Percentiles rank a stretch among this genome's conserved stretches.
These are phyloP conservation scores for Suillus subalutaceus DNA, from an alignment of 768 basidiomycete species.

Conservation along the genomic window DNA sequence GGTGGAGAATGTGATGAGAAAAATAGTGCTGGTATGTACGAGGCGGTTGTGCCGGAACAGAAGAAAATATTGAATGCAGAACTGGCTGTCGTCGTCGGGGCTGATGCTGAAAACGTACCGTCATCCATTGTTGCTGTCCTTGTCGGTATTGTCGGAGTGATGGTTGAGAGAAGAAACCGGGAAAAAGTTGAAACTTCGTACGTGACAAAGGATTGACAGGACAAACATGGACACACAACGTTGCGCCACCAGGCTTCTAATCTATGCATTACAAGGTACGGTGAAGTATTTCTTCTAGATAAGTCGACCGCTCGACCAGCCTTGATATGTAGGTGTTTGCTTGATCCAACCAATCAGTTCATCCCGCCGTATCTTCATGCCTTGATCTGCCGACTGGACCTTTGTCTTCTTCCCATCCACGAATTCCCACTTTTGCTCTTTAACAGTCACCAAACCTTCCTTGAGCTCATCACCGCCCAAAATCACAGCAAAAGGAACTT, in stretches of 20 bases:
- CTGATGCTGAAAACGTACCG: slow-evolving; percentile 85
- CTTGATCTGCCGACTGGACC: slow-evolving; percentile 63
- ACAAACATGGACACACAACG: slow-evolving; percentile 13
- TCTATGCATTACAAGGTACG: slow-evolving; percentile 10
- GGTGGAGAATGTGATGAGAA: slow-evolving; percentile 18
- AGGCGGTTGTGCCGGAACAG: slow-evolving; percentile 35
- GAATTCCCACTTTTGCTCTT: slow-evolving; percentile 86
- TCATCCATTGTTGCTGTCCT: slow-evolving; percentile 53
- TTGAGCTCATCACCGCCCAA: slow-evolving; percentile 87
- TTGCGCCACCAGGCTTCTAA: slow-evolving; percentile 9
- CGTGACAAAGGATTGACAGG: slow-evolving; percentile 4
- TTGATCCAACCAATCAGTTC: slow-evolving; percentile 70
- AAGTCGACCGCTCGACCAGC: slow-evolving; percentile 35
- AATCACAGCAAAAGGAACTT: slow-evolving; percentile 91
- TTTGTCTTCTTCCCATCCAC: slow-evolving; percentile 71
- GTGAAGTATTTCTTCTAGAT: slow-evolving; percentile 19
- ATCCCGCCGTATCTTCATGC: slow-evolving; percentile 61
- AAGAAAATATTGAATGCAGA: slow-evolving; percentile 47
- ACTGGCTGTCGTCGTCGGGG: slow-evolving; percentile 63
- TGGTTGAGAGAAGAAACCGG: slow-evolving; percentile 21
- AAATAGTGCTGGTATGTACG: slow-evolving; percentile 35
- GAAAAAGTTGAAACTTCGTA: slow-evolving; percentile 7
- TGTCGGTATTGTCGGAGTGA: slow-evolving; percentile 27
- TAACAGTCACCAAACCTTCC: slow-evolving; percentile 84
- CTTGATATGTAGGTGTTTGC: slow-evolving; percentile 32